Evolutionary conservation across 306 rosid genomes (phyloP).

Genomic region (Luffa aegyptiaca): DNA sequence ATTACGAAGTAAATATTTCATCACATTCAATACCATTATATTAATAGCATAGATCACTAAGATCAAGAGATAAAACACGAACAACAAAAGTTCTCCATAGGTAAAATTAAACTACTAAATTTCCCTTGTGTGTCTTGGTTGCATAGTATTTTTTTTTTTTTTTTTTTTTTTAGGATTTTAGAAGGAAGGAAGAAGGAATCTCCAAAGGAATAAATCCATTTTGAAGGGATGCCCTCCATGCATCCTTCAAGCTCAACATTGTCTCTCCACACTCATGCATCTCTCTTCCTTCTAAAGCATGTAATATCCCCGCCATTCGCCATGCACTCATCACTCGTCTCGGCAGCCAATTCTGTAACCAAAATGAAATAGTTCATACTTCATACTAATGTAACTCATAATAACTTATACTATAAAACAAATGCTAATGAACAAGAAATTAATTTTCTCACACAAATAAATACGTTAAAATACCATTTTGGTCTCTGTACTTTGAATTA

Average conservation of each 20-base stretch:
- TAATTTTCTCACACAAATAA: no score
- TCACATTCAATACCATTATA: neutral
- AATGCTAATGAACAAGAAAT: no score
- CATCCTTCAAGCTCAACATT: slow-evolving; percentile 33
- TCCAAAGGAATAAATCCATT: slow-evolving; percentile 60
- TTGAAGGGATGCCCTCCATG: slow-evolving; percentile 52
- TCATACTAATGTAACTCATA: no score
- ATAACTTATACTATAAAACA: no score
- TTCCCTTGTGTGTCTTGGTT: neutral
- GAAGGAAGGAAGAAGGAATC: neutral
- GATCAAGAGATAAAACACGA: neutral
- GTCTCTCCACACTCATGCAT: slow-evolving; percentile 46
- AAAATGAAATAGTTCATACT: neutral
- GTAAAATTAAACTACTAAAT: neutral
- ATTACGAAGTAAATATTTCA: neutral
- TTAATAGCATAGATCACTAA: neutral
- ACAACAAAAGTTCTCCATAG: neutral
- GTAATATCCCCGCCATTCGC: slow-evolving; percentile 76
- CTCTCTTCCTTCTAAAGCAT: slow-evolving; percentile 59
- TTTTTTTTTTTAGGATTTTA: neutral
- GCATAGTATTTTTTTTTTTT: neutral
- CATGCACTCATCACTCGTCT: slow-evolving; percentile 81
- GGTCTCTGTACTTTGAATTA: no score
- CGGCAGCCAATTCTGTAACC: slow-evolving; percentile 52
- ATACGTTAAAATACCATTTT: no score